Conservation (phyloP, 2,329 filamentous ascomycete species). For the Rhynchosporium secalis region DNA sequence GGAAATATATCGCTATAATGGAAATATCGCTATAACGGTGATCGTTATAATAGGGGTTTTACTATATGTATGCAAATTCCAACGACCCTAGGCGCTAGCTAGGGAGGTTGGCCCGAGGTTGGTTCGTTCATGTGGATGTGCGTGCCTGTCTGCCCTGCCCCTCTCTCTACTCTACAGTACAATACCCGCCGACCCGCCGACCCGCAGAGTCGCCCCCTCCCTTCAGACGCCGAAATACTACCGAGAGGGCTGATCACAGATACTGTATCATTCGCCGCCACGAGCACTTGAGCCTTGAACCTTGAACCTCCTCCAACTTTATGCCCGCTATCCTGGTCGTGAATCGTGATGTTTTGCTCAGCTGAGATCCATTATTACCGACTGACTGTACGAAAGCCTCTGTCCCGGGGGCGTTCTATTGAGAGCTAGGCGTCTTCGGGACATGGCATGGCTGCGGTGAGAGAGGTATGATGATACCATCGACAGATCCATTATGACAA, state of each 20-base stretch:
- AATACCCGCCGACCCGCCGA: neutral
- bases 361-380: too few relatives aligned
- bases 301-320: neutral
- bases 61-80: slow-evolving; percentile 3
- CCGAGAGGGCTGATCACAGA: neutral
- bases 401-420: slow-evolving; percentile 1
- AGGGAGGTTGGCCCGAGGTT: too few relatives aligned
- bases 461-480: slow-evolving; percentile 10
- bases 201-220: slow-evolving; percentile 2
- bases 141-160: too few relatives aligned
- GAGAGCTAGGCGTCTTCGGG: slow-evolving; percentile 3
- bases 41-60: too few relatives aligned
- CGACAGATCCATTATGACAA: neutral
- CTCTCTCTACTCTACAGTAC: too few relatives aligned
- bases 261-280: neutral
- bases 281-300: neutral
- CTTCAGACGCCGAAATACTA: neutral
- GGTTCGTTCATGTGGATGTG: too few relatives aligned
- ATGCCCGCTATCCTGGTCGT: neutral
- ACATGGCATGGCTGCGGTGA: slow-evolving; percentile 1
- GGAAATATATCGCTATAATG: too few relatives aligned
- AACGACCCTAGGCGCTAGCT: neutral
- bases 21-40: too few relatives aligned
- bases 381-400: too few relatives aligned
- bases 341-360: neutral